phyloP scores from a whole-genome alignment of 2,329 filamentous ascomycete species.

The Dichotomopilus funicola region DNA sequence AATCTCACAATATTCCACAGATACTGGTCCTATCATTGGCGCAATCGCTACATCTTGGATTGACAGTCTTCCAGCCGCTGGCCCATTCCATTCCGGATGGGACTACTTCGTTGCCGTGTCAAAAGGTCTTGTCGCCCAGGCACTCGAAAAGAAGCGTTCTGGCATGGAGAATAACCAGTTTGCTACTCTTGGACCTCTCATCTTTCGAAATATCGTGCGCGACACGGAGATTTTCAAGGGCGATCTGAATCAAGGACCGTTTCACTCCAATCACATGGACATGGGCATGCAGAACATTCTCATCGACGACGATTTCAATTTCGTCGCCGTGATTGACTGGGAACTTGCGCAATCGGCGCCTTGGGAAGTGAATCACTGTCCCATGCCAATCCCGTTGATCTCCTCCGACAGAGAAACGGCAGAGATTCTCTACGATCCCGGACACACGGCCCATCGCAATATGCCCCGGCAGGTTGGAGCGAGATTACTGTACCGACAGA shows the following conservation, averaged over 20 bases:
- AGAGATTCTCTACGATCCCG: neutral
- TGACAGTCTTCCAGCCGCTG: neutral
- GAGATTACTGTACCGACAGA: neutral
- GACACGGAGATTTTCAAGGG: conserved; percentile 21
- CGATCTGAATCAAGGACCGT: conserved; percentile 5
- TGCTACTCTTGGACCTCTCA: neutral
- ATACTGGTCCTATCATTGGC: neutral
- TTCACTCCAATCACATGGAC: conserved; percentile 30
- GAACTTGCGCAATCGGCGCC: conserved; percentile 29
- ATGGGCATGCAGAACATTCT: conserved; percentile 30
- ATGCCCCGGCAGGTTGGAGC: neutral
- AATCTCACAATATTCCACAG: conserved; percentile 15
- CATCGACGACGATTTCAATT: conserved; percentile 27
- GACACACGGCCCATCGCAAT: neutral
- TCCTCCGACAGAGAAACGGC: conserved; percentile 8
- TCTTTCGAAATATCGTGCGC: conserved; percentile 24
- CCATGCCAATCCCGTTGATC: conserved; percentile 28
- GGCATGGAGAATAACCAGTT: neutral
- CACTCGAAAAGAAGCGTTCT: neutral
- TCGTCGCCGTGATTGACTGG: conserved; percentile 30
- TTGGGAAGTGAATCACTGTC: conserved; percentile 27
- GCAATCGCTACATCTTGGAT: neutral
- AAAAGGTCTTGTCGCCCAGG: neutral
- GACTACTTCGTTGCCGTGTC: neutral
- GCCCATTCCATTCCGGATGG: neutral